Evolutionary conservation across 2,329 filamentous ascomycete genomes (phyloP), one percentile per base, ranked within the genome.

Genomic region (Microdochium nivale): DNA sequence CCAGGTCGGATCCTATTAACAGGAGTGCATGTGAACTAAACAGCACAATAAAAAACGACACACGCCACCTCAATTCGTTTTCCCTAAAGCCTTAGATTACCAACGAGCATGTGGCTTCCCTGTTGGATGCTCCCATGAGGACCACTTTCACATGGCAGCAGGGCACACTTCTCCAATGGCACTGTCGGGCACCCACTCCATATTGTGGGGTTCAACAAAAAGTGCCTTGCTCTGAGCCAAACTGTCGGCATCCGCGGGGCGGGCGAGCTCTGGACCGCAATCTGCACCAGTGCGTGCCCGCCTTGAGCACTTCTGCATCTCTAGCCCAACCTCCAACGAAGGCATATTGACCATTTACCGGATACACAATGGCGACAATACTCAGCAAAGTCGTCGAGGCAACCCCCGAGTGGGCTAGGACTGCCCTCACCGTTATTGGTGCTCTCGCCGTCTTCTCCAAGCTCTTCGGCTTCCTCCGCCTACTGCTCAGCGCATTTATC

Each of bases 401-500:
- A 10, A 59, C 80, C 32, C 78, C 78, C 32, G 71, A 71, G 56
- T 59, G 66, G 27, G 67, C 72, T 16, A 71, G 75, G 55, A 70
- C 72, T 62, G 70, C 69, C 21, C 64, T 82, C 48, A 75, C 76
- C 48, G 74, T 69, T 33, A 56, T 84, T 49, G 87, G 87, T 48
- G 78, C 79, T 51, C 65, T 87, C 47, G 80, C 76, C 58, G 57
- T 87, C 47, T 73, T 72, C 54, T 74, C 67, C 55, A 81, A 82
- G 64, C 64, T 80, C 21, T 61, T 84, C 52, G 81, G 76, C 63
- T 81, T 81, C 59, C 58, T 83, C 50, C 75, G 76, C 55, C 76
- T 90, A 37, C 59, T 90, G 47, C 65, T 87, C 53, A 85, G 81
- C 65, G 71, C 86, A 37, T 90, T 91, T 62, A 65, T 91, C 52